Evolutionary conservation across 2,329 filamentous ascomycete species (phyloP).

Genomic region (Diaporthe longicolla): DNA sequence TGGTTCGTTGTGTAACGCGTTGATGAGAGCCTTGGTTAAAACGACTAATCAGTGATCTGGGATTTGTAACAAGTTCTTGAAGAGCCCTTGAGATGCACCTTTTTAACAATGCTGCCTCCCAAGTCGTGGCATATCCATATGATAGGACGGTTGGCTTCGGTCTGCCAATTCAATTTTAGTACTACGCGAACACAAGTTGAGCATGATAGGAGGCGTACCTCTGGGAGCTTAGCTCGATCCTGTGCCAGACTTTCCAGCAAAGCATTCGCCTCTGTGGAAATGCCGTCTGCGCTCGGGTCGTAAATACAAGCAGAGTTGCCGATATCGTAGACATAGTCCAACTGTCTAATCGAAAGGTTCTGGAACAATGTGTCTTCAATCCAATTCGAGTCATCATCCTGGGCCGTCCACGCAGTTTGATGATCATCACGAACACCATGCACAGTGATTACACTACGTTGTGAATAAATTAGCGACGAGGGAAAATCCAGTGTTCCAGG

Average conservation of each 20-base stretch:
- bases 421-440: slow-evolving; percentile 7
- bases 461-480: not conserved
- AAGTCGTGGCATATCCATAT: slow-evolving; percentile 24
- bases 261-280: not conserved
- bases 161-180: not conserved
- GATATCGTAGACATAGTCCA: not conserved
- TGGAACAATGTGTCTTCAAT: not conserved
- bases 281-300: not conserved
- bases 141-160: not conserved
- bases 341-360: not conserved
- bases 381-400: not conserved
- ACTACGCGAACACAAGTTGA: not conserved
- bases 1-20: not conserved
- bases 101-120: slow-evolving; percentile 25
- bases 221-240: not conserved
- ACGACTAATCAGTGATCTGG: not conserved
- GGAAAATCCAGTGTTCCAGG: not conserved
- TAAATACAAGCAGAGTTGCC: slow-evolving; percentile 1
- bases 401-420: not conserved
- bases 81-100: not conserved
- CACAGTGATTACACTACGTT: slow-evolving; percentile 15
- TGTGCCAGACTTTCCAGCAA: not conserved
- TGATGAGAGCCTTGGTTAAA: not conserved
- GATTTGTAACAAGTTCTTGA: not conserved
- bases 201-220: not conserved